A percentile compares a stretch with the other conserved stretches of the same genome.
These are phyloP conservation scores for Helianthus tuberosus DNA, from an alignment of 129 eudicot species.

Conservation along the genomic window DNA sequence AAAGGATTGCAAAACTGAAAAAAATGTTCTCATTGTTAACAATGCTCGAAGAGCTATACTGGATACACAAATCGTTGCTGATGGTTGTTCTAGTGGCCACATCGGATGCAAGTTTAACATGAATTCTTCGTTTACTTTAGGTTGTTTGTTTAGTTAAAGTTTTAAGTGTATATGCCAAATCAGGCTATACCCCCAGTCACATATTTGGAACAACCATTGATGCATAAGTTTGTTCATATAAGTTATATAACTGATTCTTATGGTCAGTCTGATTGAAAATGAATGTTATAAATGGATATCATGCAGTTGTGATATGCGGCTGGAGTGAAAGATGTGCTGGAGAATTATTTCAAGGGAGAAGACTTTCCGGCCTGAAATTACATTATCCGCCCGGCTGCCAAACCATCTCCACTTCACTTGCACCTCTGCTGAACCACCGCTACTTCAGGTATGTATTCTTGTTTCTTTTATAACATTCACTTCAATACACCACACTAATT, in stretches of 20 bases:
- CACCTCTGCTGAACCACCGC: too few relatives aligned
- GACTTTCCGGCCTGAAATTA: slow-evolving; percentile 81
- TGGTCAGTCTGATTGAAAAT: too few relatives aligned
- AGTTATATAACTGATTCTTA: too few relatives aligned
- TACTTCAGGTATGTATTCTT: too few relatives aligned
- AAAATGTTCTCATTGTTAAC: slow-evolving; percentile 93
- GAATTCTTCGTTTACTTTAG: neutral
- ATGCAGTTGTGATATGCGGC: too few relatives aligned
- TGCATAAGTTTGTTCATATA: too few relatives aligned
- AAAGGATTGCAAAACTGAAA: slow-evolving; percentile 79
- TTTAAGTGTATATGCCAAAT: slow-evolving; percentile 81
- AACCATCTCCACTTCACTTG: too few relatives aligned
- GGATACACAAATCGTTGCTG: slow-evolving; percentile 98
- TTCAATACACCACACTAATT: too few relatives aligned
- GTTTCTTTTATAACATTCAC: too few relatives aligned
- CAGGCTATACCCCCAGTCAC: slow-evolving; percentile 99
- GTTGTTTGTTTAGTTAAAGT: neutral
- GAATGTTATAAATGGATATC: too few relatives aligned
- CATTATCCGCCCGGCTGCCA: slow-evolving; percentile 44
- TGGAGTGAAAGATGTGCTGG: slow-evolving; percentile 94
- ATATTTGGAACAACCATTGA: slow-evolving; percentile 98
- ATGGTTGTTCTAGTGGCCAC: slow-evolving; percentile 92
- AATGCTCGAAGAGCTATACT: slow-evolving; percentile 97
- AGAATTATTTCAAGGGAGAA: too few relatives aligned
- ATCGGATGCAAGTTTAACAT: slow-evolving; percentile 63